Evolutionary conservation across 2,329 filamentous ascomycete genomes (phyloP), one percentile per base, ranked within the genome.

Genomic region (Neopestalotiopsis sp.): DNA sequence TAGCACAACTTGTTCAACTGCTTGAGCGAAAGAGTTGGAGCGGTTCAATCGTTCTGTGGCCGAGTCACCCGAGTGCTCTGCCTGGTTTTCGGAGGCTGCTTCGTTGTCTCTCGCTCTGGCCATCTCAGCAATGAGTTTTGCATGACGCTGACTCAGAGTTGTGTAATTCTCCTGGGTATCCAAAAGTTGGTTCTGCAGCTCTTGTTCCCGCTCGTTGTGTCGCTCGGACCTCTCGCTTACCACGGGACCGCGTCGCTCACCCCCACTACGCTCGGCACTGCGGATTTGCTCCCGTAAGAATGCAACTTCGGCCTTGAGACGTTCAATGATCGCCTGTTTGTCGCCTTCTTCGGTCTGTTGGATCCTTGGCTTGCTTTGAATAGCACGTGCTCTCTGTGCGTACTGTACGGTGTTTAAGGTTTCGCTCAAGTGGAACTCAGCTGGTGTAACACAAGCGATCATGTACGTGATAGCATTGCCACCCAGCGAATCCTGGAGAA

Each of bases 381-480:
- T 99, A 1, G 95, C 94, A 72, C 96, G 92, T 71, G 96, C 97
- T 72, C 96, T 90, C 82, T 98, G 96, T 6, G 96, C 96, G 81
- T 99, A 99, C 79, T 98, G 93, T 28, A 99, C 94, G 0, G 96
- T 99, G 79, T 99, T 99, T 69, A 99, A 85, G 0, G 97, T 98
- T 82, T 99, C 96, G 82, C 95, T 98, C 59, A 99, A 85, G 79
- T 99, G 96, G 78, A 99, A 99, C 78, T 98, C 95, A 14, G 95
- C 94, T 0, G 95, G 95, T 1, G 95, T 99, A 38, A 99, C 95
- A 81, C 96, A 99, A 9, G 96, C 96, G 82, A 99, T 96, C 96
- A 99, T 98, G 83, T 98, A 99, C 0, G 96, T 99, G 78, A 98
- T 97, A 45, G 96, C 96, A 78, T 97, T 98, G 4, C 96, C 96